These are phyloP conservation scores for Microthlaspi erraticum DNA, from an alignment of 345 rosid species.

Conservation along the genomic window DNA sequence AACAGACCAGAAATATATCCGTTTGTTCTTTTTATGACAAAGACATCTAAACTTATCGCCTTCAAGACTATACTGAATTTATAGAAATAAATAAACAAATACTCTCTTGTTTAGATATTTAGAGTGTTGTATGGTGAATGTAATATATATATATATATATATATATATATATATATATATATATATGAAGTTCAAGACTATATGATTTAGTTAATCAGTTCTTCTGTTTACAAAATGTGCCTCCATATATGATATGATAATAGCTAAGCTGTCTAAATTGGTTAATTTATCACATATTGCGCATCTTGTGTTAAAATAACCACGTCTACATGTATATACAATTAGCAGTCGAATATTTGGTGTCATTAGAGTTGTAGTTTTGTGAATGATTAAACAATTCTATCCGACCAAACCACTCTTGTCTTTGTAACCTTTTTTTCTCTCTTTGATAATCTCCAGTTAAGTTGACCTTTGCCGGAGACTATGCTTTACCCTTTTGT, in stretches of 20 bases:
- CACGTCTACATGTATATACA: conserved; percentile 27
- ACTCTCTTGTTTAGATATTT: background rate
- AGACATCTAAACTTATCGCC: conserved; percentile 37
- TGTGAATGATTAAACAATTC: conserved; percentile 41
- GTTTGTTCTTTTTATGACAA: conserved; percentile 43
- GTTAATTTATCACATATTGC: background rate
- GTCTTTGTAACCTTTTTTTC: conserved; percentile 15
- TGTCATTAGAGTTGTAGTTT: conserved; percentile 44
- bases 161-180: too few relatives aligned
- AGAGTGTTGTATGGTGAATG: conserved; percentile 13
- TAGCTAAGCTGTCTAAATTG: conserved; percentile 20
- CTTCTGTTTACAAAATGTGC: conserved; percentile 19
- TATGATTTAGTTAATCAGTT: background rate
- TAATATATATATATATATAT: too few relatives aligned
- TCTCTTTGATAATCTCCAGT: conserved; percentile 21
- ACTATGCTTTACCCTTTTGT: conserved; percentile 40
- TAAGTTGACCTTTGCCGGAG: conserved; percentile 56
- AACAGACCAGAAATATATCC: conserved; percentile 43
- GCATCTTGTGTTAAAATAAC: conserved; percentile 27
- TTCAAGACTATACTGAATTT: background rate
- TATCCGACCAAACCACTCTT: conserved; percentile 35
- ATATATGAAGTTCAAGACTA: conserved; percentile 4
- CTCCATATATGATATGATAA: conserved; percentile 2
- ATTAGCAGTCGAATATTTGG: conserved; percentile 40
- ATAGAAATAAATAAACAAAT: background rate